Percentiles rank a stretch among this genome's conserved stretches.
These are phyloP conservation scores for Penicillium lagena DNA, from an alignment of 495 filamentous ascomycete species.

Conservation along the genomic window DNA sequence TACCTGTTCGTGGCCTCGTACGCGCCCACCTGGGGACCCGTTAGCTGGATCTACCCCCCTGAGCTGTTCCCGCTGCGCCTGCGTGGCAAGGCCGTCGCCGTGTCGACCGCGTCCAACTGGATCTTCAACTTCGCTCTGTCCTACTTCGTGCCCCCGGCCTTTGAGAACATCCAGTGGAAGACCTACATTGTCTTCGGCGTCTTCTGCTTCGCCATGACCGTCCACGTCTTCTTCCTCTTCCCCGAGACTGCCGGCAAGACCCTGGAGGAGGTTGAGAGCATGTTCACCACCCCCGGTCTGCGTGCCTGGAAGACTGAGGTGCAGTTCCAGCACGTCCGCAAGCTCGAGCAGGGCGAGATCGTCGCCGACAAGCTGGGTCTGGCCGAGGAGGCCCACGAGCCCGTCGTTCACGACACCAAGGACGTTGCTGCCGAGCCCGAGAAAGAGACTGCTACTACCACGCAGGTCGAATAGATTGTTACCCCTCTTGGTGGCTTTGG, in stretches of 20 bases:
- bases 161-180: slow-evolving; percentile 68
- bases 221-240: slow-evolving; percentile 77
- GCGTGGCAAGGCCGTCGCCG: slow-evolving; percentile 63
- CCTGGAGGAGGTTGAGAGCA: slow-evolving; percentile 65
- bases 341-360: slow-evolving; percentile 21
- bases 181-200: slow-evolving; percentile 71
- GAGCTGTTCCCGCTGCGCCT: slow-evolving; percentile 62
- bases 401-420: neutral
- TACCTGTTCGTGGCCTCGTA: slow-evolving; percentile 62
- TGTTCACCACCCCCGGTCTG: slow-evolving; percentile 59
- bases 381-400: slow-evolving; percentile 4
- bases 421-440: neutral
- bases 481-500: too few relatives aligned
- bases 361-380: slow-evolving; percentile 22
- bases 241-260: slow-evolving; percentile 80
- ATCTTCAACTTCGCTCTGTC: slow-evolving; percentile 74
- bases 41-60: slow-evolving; percentile 62
- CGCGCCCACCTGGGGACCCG: slow-evolving; percentile 54
- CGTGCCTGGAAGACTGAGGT: slow-evolving; percentile 63
- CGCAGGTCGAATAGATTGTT: neutral
- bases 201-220: slow-evolving; percentile 64
- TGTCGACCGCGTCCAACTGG: slow-evolving; percentile 69
- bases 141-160: slow-evolving; percentile 72
- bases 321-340: slow-evolving; percentile 21
- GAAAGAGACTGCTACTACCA: slow-evolving; percentile 1